Evolutionary conservation across 495 filamentous ascomycete genomes (phyloP), one percentile per base, ranked within the genome.

Genomic region (Collariella sp.): DNA sequence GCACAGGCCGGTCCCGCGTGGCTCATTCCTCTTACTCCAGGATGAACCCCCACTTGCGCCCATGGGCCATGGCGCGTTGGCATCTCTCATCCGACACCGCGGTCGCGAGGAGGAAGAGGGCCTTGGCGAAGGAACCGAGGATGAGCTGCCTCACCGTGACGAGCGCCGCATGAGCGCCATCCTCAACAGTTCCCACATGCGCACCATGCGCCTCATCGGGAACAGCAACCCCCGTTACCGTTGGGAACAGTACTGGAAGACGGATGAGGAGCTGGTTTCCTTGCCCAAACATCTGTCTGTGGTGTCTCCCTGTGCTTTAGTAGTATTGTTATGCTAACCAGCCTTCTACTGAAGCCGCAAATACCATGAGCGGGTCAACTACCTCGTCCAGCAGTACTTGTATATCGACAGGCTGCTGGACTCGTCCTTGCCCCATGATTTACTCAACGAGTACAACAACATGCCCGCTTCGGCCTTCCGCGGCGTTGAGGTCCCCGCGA

Each of bases 341-440:
- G n/a, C n/a, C 26, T 29, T 7, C 40, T 24, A 31, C 44, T 15
- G 20, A 57, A 82, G 78, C 57, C 84, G 89, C 18, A 56, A 84
- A 64, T 95, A 93, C 70, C 91, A 96, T 66, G 83, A 90, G 66
- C 79, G 85, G 6, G 89, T 79, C 61, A 96, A 96, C 65, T 77
- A 76, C 49, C 70, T 96, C 10, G 80, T 96, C 46, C 85, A 89
- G 52, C 86, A 89, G 59, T 96, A 95, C 65, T 76, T 88, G 44
- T 95, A 91, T 62, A 94, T 95, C 58, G 90, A 96, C 67, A 79
- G 85, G n/a, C 71, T 96, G 18, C 78, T 96, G 33, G 89, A 94
- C 67, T 94, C 88, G 12, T 90, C 89, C 7, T 72, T 95, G 6
- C 89, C 90, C 0, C 88, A 89, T 56, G 81, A 86, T 62, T 72